A percentile compares a stretch with the other conserved stretches of the same genome.
phyloP scores from a whole-genome alignment of 805 yeast species.

The Soucietia sequanensis region DNA sequence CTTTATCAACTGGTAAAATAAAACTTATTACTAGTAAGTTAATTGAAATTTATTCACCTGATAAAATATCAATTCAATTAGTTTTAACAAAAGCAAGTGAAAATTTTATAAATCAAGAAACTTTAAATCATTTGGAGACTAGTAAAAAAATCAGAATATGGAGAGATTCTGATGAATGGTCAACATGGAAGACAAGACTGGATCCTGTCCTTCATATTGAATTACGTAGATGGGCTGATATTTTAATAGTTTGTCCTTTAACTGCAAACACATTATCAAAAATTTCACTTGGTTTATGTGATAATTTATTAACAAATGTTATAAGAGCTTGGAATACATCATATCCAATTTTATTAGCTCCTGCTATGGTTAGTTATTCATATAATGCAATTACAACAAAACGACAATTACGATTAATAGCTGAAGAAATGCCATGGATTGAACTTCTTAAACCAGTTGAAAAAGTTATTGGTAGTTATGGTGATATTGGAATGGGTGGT shows the following conservation, averaged over 20 bases:
- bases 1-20: constrained; percentile 51
- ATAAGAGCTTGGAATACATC: constrained; percentile 95
- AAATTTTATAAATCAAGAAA: constrained; percentile 49
- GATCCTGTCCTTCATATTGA: constrained; percentile 97
- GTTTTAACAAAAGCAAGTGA: constrained; percentile 55
- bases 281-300: constrained; percentile 87
- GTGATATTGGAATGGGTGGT: constrained; percentile 99
- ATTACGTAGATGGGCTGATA: constrained; percentile 94
- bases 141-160: constrained; percentile 49
- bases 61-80: constrained; percentile 51
- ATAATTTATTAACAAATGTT: constrained; percentile 85
- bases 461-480: constrained; percentile 87
- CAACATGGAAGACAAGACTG: constrained; percentile 72
- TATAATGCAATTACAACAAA: constrained; percentile 88
- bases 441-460: constrained; percentile 93
- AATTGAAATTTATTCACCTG: constrained; percentile 50
- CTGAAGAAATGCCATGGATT: constrained; percentile 93
- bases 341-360: constrained; percentile 86
- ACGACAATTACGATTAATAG: constrained; percentile 70
- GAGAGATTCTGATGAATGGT: constrained; percentile 62
- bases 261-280: constrained; percentile 92
- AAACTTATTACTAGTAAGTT: constrained; percentile 51
- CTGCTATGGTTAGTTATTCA: constrained; percentile 93
- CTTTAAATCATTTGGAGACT: constrained; percentile 34
- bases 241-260: constrained; percentile 88